Evolutionary conservation across 305 asterid species (phyloP), one percentile per base, ranked within the genome.

Genomic region (Plantago rigida): DNA sequence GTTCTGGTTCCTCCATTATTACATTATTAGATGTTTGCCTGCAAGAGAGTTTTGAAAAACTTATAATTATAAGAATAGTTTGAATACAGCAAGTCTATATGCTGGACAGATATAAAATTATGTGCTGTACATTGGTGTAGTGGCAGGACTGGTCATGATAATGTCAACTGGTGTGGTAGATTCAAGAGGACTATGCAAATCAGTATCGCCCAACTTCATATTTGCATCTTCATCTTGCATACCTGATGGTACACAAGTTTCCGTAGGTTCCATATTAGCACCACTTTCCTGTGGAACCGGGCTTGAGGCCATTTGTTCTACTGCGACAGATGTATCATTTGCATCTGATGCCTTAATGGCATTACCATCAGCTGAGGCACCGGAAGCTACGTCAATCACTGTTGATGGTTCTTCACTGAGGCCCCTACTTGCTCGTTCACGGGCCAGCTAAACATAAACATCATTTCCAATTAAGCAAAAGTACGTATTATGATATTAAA

Each of bases 361-460:
- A 67, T 84, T 53, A 39, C 61, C 77, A 70, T 76, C 59, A 64
- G 77, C 75, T 57, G 81, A 64, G 63, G 73, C 66, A 63, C 62
- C 55, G 48, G 81, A 73, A 70, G 50, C 60, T 62, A 55, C 68
- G 69, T 76, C 82, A 68, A 67, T 72, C 58, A 26, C 53, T 61
- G 78, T 60, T 56, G 76, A 70, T 72, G 73, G 71, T 65, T 70
- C 85, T 68, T 70, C 80, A 65, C 26, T 62, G 1, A 71, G 56
- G 58, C 70, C 70, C 73, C 63, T n/a, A 60, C 73, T 77, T 39
- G 69, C 66, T 64, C 59, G 71, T 57, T 81, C 91, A 58, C 97
- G 95, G 67, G 95, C 97, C 79, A 85, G 60, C 99, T 92, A 75
- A 64, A 57, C 59, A 50, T 4, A 29, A 63, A 55, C 51, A 29